Percentiles rank a stretch among this genome's conserved stretches.
phyloP scores from a whole-genome alignment of 768 basidiomycete species.

The Gyrodon lividus region DNA sequence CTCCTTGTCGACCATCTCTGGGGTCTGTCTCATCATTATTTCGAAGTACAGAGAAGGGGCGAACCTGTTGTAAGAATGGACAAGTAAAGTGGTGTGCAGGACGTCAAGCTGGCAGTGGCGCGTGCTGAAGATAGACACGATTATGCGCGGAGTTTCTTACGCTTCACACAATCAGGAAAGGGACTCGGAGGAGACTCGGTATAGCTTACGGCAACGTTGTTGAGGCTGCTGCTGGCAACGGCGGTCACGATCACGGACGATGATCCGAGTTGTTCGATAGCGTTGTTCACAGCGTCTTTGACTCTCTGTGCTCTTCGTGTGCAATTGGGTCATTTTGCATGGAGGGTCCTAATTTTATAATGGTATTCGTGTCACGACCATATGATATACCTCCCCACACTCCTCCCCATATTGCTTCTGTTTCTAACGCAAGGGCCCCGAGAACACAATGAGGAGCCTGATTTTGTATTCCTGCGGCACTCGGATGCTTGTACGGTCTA shows the following conservation, averaged over 20 bases:
- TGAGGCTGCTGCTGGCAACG: no score
- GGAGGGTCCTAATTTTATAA: background rate
- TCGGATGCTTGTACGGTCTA: no score
- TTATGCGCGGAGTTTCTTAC: no score
- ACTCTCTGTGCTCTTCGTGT: no score
- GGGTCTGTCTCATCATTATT: constrained; percentile 21
- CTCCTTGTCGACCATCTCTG: constrained; percentile 36
- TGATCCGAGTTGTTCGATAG: no score
- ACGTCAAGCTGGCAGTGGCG: no score
- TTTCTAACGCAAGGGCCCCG: background rate
- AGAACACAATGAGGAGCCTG: background rate
- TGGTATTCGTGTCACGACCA: no score
- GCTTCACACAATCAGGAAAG: background rate
- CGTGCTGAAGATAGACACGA: background rate
- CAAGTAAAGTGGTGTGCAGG: background rate
- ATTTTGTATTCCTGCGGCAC: background rate
- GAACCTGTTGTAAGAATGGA: background rate
- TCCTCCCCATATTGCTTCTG: background rate
- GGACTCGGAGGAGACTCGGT: no score
- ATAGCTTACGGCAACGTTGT: background rate
- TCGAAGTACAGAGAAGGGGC: background rate
- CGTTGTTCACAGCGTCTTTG: no score
- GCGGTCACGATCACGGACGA: no score
- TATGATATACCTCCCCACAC: no score
- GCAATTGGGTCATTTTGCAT: no score